Base-by-base conservation (phyloP, 2,329 filamentous ascomycete species). In the Pseudocercospora crystallina region DNA sequence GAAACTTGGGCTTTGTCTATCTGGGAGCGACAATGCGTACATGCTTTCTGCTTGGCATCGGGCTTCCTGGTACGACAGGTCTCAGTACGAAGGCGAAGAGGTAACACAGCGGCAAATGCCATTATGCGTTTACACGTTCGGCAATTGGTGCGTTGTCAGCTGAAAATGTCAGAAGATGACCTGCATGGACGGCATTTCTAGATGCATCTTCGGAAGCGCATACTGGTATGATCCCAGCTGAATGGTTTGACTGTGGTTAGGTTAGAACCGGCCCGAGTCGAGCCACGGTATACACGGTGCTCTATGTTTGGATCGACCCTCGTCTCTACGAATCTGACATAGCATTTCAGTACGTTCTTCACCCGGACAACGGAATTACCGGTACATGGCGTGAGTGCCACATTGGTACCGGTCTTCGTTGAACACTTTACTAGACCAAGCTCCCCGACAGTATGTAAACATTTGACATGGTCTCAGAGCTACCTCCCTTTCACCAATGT, bases 1-100 rank as follows among this genome's bases (percentile, higher is more conserved):
- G 67, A 4, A 68, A 68, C 48, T 51, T 56, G 11, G 68, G 65
- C 2, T 70, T 71, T 48, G 69, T 71, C 15, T 71, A 71, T 39
- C 57, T 68, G 5, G 69, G 68, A 8, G 68, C 67, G 8, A 51
- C 56, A 11, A 60, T 67, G 50, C 56, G 68, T 35, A 62, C 54
- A 15, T 58, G 58, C 17, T 71, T 70, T 48, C 50, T 71, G 33
- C 49, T 64, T 13, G 68, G 66, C 5, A n/a, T 69, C 10, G 69
- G 66, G 3, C 51, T 64, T 44, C 47, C 52, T 36, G 7, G 20
- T 26, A 26, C 20, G 20, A 26, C 42, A 32, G 26, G 15, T 26
- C 17, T 45, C 32, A 35, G 37, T 37, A 34, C 42, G 20, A 30
- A 45, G 33, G 13, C 37, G 15, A 30, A 45, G 17, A 35, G n/a